Evolutionary conservation across 805 yeast genomes (phyloP), one percentile per base, ranked within the genome.

Genomic region (Starmerella stigmatis): DNA sequence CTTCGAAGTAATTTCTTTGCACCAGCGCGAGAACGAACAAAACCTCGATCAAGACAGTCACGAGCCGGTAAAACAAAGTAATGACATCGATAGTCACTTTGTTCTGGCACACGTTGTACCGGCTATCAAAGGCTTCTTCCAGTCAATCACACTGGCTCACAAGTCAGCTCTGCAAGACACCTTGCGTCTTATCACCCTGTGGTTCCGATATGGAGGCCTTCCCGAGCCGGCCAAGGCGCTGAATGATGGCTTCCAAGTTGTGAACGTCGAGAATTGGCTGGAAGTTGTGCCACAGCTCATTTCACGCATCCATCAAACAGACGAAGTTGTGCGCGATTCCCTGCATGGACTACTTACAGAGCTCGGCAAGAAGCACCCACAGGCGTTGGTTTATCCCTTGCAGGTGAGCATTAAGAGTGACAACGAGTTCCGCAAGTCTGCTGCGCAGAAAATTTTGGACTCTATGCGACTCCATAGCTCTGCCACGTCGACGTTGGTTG

Each of bases 381-480:
- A 92, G 61, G 96, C 97, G 0, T 72, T 92, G 57, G 89, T 92
- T 6, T 89, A 86, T 59, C 97, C 97, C 4, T 70, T 92, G 47
- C 89, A 94, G 11, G 99, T 92, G 46, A 96, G 97, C 11, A 86
- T 88, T 41, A 88, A 92, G 52, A 84, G 96, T 0, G 96, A 89
- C 57, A 84, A 94, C 52, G 75, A 81, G 27, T 81, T 82, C 5
- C 75, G 98, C 56, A 94, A 86, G 63, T 75, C 77, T 57, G 96
- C 98, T 0, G 99, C 99, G 0, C 68, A 78, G 55, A 80, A 86
- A 0, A 88, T 94, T 47, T 80, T 92, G 53, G 95, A 86, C 52
- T 86, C 85, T 59, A 85, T 92, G 94, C 71, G 94, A 53, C 72
- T 80, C 3, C 96, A 92, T 56, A 48, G 46, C 22, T 43, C 54